Conservation (phyloP, 352 stramenopile genomes). For the Pythium vanterpoolii region DNA sequence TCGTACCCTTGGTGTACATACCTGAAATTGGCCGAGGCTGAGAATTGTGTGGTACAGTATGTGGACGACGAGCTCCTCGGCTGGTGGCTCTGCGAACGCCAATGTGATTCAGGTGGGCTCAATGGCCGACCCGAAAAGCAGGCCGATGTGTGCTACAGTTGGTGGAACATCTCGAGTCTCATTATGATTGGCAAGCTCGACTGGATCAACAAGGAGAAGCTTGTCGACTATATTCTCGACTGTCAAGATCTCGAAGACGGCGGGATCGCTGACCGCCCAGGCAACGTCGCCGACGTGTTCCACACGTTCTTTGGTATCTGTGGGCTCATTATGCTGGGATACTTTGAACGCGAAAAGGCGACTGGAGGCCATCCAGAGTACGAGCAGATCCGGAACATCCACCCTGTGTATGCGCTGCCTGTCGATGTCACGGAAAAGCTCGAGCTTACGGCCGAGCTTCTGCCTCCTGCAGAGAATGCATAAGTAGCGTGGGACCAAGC, state of each 20-base stretch:
- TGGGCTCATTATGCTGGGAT: slow-evolving; percentile 92
- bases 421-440: slow-evolving; percentile 88
- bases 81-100: slow-evolving; percentile 97
- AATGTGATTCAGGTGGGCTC: slow-evolving; percentile 93
- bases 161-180: slow-evolving; percentile 98
- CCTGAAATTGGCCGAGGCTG: background rate
- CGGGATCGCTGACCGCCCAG: slow-evolving; percentile 97
- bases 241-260: slow-evolving; percentile 98
- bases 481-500: background rate
- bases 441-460: slow-evolving; percentile 75
- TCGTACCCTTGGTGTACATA: background rate
- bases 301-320: slow-evolving; percentile 99
- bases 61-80: slow-evolving; percentile 89
- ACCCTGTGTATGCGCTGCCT: slow-evolving; percentile 95
- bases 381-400: slow-evolving; percentile 81
- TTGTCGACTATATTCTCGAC: slow-evolving; percentile 92
- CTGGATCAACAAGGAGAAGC: slow-evolving; percentile 94
- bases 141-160: slow-evolving; percentile 99
- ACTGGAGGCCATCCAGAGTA: slow-evolving; percentile 56
- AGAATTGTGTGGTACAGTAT: slow-evolving; percentile 31
- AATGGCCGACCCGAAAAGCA: slow-evolving; percentile 99
- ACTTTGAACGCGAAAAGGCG: slow-evolving; percentile 79
- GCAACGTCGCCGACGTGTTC: slow-evolving; percentile 96
- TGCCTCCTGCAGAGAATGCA: slow-evolving; percentile 22
- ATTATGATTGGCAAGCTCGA: slow-evolving; percentile 93